A percentile compares a stretch with the other conserved stretches of the same genome.
phyloP scores from a whole-genome alignment of 352 stramenopile genomes.

The Globisporangium solare region DNA sequence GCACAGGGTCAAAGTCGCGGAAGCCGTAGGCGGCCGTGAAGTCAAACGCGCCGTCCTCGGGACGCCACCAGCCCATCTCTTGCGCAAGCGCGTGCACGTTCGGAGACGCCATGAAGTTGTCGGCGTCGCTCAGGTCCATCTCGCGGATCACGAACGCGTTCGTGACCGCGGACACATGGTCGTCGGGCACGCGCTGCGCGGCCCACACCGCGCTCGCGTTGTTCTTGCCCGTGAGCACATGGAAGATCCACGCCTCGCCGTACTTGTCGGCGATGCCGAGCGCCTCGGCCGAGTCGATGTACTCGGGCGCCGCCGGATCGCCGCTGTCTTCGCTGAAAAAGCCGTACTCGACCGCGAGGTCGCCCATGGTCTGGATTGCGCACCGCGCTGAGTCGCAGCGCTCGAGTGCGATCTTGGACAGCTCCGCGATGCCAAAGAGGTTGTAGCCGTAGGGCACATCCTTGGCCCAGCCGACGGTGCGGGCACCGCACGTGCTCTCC shows the following conservation, averaged over 20 bases:
- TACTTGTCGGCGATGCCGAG: constrained; percentile 85
- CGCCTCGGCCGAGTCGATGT: constrained; percentile 74
- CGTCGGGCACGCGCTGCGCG: constrained; percentile 88
- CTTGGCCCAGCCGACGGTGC: constrained; percentile 69
- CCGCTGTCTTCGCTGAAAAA: constrained; percentile 93
- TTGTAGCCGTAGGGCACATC: constrained; percentile 71
- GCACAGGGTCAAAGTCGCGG: constrained; percentile 47
- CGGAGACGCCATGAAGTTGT: constrained; percentile 85
- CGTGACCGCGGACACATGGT: constrained; percentile 86
- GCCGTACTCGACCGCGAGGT: constrained; percentile 87
- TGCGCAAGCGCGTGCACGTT: constrained; percentile 85
- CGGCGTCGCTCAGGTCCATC: constrained; percentile 66
- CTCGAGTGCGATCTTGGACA: constrained; percentile 90
- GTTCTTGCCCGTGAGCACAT: constrained; percentile 88
- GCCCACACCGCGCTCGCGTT: constrained; percentile 90
- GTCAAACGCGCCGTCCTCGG: constrained; percentile 41
- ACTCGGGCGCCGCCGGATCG: constrained; percentile 48
- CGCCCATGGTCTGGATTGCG: constrained; percentile 88
- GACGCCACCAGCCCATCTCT: constrained; percentile 86
- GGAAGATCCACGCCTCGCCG: constrained; percentile 93
- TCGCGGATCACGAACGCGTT: constrained; percentile 94
- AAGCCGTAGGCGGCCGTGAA: constrained; percentile 73
- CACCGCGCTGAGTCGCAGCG: constrained; percentile 78
- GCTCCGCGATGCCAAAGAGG: constrained; percentile 87
- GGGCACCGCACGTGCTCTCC: constrained; percentile 91